Conservation (phyloP, 2,329 filamentous ascomycete species). For the Acephala macrosclerotiorum region DNA sequence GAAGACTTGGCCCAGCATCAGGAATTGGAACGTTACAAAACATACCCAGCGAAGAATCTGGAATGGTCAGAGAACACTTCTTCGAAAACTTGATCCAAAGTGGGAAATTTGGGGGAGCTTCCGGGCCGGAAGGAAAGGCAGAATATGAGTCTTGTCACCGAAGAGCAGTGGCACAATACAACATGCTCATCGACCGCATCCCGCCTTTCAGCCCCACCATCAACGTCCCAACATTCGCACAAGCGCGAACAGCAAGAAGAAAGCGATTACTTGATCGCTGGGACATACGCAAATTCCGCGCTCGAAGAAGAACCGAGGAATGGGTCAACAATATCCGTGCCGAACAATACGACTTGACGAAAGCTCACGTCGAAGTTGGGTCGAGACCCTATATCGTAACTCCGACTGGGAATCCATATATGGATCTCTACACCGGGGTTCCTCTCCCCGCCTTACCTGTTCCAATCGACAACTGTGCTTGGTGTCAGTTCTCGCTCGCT, state of each 20-base stretch:
- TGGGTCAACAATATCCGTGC: conserved; percentile 12
- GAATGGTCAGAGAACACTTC: background rate
- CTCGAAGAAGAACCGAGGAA: conserved; percentile 4
- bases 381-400: conserved; percentile 7
- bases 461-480: conserved; percentile 13
- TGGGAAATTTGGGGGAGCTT: background rate
- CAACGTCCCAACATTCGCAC: background rate
- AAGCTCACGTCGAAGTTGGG: background rate
- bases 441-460: background rate
- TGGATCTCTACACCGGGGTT: conserved; percentile 9
- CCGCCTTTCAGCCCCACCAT: background rate
- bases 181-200: background rate
- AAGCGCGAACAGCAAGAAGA: background rate
- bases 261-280: conserved; percentile 1
- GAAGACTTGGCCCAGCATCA: background rate
- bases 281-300: conserved; percentile 3
- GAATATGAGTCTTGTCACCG: background rate
- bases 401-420: conserved; percentile 1
- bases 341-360: conserved; percentile 5
- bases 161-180: background rate
- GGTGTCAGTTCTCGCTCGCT: conserved; percentile 13
- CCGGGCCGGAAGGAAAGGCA: background rate
- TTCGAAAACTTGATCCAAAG: background rate
- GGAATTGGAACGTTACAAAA: conserved; percentile 6
- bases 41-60: background rate